A percentile compares a stretch with the other conserved stretches of the same genome.
Conservation (phyloP, 1,284 basidiomycete genomes). For the Cryptococcus maquisensis region DNA sequence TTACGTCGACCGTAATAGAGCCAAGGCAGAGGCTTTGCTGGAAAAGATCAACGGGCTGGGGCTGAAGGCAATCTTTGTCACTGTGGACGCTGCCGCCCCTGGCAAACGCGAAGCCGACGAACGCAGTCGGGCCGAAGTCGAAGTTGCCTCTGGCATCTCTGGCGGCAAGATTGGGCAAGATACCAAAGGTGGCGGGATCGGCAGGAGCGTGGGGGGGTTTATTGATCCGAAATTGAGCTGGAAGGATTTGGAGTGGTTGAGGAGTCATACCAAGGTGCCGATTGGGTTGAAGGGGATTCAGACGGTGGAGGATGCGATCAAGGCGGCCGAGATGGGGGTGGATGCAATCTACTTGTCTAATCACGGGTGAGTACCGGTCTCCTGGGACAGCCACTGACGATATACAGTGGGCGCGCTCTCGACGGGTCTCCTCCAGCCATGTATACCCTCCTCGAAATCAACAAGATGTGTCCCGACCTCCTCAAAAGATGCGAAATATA, state of each 20-base stretch:
- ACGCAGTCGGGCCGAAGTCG: slow-evolving; percentile 42
- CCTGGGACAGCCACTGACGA: neutral
- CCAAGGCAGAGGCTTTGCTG: slow-evolving; percentile 43
- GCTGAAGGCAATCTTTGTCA: slow-evolving; percentile 48
- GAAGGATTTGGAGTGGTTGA: slow-evolving; percentile 46
- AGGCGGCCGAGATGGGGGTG: slow-evolving; percentile 46
- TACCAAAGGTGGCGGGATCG: slow-evolving; percentile 47
- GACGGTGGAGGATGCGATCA: slow-evolving; percentile 48
- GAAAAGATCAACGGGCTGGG: slow-evolving; percentile 35
- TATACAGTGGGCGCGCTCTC: slow-evolving; percentile 34
- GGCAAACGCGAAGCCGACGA: slow-evolving; percentile 50
- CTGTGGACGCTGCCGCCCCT: slow-evolving; percentile 48
- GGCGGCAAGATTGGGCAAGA: slow-evolving; percentile 45
- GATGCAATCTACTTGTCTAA: slow-evolving; percentile 50
- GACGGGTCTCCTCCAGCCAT: slow-evolving; percentile 48
- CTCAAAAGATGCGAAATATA: slow-evolving; percentile 47
- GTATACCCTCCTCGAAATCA: slow-evolving; percentile 49
- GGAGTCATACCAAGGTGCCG: slow-evolving; percentile 41
- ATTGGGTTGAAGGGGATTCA: slow-evolving; percentile 50
- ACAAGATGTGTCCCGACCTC: slow-evolving; percentile 47
- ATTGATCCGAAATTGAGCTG: slow-evolving; percentile 46
- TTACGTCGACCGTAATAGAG: slow-evolving; percentile 46
- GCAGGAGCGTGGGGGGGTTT: slow-evolving; percentile 46
- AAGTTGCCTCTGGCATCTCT: slow-evolving; percentile 42
- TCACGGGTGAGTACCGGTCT: slow-evolving; percentile 40